A percentile compares a stretch with the other conserved stretches of the same genome.
Conservation (phyloP, 2,329 filamentous ascomycete genomes). For the Hymenoscyphus salicellus region DNA sequence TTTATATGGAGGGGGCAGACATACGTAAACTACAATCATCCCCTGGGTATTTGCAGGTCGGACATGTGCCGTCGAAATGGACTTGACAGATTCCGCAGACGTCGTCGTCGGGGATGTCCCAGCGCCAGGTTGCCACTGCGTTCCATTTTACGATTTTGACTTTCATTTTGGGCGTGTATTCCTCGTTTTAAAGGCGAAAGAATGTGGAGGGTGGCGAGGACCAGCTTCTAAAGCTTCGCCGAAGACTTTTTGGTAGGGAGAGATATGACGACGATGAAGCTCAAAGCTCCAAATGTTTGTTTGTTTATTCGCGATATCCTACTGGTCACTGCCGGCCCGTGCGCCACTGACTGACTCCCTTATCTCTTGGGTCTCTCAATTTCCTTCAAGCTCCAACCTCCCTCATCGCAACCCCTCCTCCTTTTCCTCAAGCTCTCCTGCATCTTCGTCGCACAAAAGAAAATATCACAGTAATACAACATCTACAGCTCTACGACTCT, state of each 20-base stretch:
- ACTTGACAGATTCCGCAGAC: conserved; percentile 98
- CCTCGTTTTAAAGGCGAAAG: too few species aligned
- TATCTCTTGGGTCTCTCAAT: background rate
- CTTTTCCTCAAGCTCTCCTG: conserved; percentile 9
- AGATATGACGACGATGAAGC: background rate
- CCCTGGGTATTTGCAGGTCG: conserved; percentile 95
- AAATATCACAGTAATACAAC: background rate
- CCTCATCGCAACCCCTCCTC: conserved; percentile 10
- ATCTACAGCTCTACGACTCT: background rate
- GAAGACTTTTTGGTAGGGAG: background rate
- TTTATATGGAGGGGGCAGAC: conserved; percentile 36
- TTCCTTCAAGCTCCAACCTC: conserved; percentile 8
- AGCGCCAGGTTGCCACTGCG: conserved; percentile 92
- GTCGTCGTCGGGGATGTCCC: conserved; percentile 96
- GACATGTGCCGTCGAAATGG: conserved; percentile 95
- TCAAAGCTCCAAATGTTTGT: conserved; percentile 2
- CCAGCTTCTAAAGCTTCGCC: background rate
- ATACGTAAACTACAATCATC: conserved; percentile 89
- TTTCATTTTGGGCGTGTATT: conserved; percentile 63
- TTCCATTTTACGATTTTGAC: conserved; percentile 93
- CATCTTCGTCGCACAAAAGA: conserved; percentile 7
- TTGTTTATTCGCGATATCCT: background rate
- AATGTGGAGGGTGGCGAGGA: background rate
- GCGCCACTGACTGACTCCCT: background rate
- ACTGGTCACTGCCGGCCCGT: background rate